phyloP scores from a whole-genome alignment of 2,329 filamentous ascomycete species.

The Fusarium sp. region DNA sequence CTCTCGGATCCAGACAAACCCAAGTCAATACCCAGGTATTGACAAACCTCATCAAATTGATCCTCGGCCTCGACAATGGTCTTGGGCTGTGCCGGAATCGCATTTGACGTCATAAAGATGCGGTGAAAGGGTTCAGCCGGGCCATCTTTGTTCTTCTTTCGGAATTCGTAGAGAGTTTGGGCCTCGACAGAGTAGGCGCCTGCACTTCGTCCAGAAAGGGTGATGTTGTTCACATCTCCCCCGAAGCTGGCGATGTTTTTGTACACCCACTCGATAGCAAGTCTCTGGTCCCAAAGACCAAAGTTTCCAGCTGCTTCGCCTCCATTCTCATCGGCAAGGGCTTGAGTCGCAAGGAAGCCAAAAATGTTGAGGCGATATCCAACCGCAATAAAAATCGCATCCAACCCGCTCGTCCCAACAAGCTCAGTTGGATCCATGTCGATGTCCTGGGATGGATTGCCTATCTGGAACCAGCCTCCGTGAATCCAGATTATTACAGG shows the following conservation, averaged over 20 bases:
- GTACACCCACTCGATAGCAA: slow-evolving; percentile 63
- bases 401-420: slow-evolving; percentile 49
- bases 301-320: slow-evolving; percentile 49
- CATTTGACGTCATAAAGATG: slow-evolving; percentile 58
- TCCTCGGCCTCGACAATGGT: slow-evolving; percentile 49
- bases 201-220: slow-evolving; percentile 56
- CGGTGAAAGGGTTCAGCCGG: slow-evolving; percentile 47
- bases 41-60: slow-evolving; percentile 58
- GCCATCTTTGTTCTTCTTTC: slow-evolving; percentile 18
- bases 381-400: slow-evolving; percentile 56
- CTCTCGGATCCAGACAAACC: slow-evolving; percentile 43
- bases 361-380: slow-evolving; percentile 60
- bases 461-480: slow-evolving; percentile 61
- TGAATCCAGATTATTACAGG: slow-evolving; percentile 52
- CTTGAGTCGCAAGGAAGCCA: slow-evolving; percentile 58
- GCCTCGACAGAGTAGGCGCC: slow-evolving; percentile 57
- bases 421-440: slow-evolving; percentile 57
- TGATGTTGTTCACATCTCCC: slow-evolving; percentile 59
- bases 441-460: slow-evolving; percentile 55
- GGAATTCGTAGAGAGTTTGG: slow-evolving; percentile 53
- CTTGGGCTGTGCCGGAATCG: slow-evolving; percentile 58
- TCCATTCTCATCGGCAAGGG: slow-evolving; percentile 46
- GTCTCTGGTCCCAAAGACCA: slow-evolving; percentile 60
- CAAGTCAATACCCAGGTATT: slow-evolving; percentile 45
- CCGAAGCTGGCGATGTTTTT: slow-evolving; percentile 59